Percentiles rank a stretch among this genome's conserved stretches.
phyloP scores from a whole-genome alignment of 495 filamentous ascomycete species.

The Neurospora sp. region DNA sequence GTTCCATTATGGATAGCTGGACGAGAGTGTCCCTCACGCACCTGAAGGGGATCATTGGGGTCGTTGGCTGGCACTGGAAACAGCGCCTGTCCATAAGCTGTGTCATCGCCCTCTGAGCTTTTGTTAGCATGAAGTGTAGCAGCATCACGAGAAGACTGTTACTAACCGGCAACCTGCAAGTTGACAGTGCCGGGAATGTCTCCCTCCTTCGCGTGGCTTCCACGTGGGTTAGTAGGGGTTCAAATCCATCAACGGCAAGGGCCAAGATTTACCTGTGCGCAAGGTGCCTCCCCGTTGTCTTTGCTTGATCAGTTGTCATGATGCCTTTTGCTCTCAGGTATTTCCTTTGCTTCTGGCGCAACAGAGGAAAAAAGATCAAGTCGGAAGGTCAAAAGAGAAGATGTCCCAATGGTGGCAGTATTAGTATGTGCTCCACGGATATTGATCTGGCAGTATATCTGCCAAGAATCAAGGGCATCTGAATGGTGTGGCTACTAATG shows the following conservation, averaged over 20 bases:
- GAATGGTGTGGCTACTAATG: background rate
- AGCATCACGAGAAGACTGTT: background rate
- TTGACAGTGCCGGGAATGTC: constrained; percentile 51
- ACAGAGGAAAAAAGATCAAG: background rate
- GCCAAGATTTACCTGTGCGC: background rate
- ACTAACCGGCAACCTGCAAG: constrained; percentile 33
- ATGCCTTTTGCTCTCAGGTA: background rate
- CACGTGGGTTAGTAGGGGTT: background rate
- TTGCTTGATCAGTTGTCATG: background rate
- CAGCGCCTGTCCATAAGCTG: constrained; percentile 50
- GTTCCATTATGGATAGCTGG: background rate
- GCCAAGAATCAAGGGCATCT: background rate
- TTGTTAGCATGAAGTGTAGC: background rate
- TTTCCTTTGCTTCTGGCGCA: background rate
- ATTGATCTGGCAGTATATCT: background rate
- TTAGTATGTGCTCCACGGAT: background rate
- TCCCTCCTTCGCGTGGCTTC: constrained; percentile 49
- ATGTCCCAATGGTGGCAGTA: background rate
- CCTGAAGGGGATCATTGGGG: constrained; percentile 55
- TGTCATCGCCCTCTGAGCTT: constrained; percentile 48
- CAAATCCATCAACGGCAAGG: background rate
- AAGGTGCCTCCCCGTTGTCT: background rate
- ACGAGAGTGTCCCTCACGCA: constrained; percentile 7
- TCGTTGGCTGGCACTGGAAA: constrained; percentile 54
- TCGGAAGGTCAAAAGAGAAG: background rate